These are phyloP conservation scores for Cryptococcus deneoformans DNA, from an alignment of 1,284 basidiomycete genomes.

Conservation along the genomic window DNA sequence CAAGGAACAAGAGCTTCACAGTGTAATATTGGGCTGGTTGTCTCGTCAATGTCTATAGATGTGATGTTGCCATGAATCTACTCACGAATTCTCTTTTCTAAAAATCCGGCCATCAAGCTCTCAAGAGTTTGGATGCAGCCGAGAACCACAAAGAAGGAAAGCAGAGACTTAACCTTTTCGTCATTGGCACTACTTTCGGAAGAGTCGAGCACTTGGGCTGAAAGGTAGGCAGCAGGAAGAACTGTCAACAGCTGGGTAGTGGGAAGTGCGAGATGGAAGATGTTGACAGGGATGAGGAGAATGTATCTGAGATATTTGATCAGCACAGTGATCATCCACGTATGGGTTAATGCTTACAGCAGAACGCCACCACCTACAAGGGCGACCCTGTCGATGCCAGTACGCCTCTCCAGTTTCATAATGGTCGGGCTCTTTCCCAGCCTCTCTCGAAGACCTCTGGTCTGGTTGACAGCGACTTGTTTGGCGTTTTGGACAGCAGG, in stretches of 20 bases:
- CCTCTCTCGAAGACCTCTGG: constrained; percentile 20
- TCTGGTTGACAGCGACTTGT: constrained; percentile 21
- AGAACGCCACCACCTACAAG: constrained; percentile 30
- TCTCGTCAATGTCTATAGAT: not conserved
- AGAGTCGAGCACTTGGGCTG: constrained; percentile 25
- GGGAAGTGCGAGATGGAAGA: constrained; percentile 36
- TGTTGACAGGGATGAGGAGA: constrained; percentile 39
- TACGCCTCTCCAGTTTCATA: constrained; percentile 27
- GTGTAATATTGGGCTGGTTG: constrained; percentile 41
- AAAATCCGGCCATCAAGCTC: constrained; percentile 29
- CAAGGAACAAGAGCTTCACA: constrained; percentile 37
- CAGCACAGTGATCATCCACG: not conserved
- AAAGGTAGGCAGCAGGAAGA: constrained; percentile 29
- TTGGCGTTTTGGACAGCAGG: constrained; percentile 32
- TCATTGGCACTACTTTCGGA: constrained; percentile 9
- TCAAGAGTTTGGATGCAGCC: constrained; percentile 42
- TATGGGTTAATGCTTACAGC: constrained; percentile 18
- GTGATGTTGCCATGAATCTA: not conserved
- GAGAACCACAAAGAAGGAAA: constrained; percentile 42
- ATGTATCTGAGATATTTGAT: constrained; percentile 26
- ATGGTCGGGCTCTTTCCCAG: constrained; percentile 15
- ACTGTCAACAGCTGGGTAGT: constrained; percentile 35
- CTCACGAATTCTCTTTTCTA: constrained; percentile 14
- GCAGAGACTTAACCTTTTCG: constrained; percentile 28
- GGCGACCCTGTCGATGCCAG: constrained; percentile 33